These are phyloP conservation scores for Isochrysis galbana DNA, from an alignment of 78 protist genomes.

Conservation along the genomic window DNA sequence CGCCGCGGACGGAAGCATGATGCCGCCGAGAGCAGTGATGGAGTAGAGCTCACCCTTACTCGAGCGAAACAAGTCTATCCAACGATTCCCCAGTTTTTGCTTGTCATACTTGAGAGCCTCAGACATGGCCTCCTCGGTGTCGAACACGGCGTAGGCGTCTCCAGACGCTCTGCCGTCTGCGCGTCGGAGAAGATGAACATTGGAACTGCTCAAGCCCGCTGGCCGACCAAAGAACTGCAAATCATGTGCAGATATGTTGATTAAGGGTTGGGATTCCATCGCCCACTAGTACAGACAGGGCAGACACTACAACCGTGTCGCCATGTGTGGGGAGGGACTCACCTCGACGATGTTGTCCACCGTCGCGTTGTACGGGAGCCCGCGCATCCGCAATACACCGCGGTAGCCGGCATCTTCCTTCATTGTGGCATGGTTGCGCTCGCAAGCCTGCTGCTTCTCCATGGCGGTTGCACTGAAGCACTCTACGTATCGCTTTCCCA, in stretches of 20 bases:
- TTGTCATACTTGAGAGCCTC: not conserved
- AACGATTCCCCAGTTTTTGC: not conserved
- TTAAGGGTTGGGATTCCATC: too few species aligned
- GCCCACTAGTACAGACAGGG: too few species aligned
- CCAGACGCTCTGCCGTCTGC: not conserved
- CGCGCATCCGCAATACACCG: not conserved
- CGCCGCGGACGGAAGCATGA: not conserved
- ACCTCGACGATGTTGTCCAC: not conserved
- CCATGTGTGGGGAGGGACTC: too few species aligned
- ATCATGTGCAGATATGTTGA: too few species aligned
- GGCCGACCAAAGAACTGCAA: not conserved
- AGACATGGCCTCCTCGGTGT: not conserved
- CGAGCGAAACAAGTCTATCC: conserved; percentile 4
- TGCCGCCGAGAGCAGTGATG: not conserved
- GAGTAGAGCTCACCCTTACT: not conserved
- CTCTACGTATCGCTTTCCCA: not conserved
- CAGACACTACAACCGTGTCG: too few species aligned
- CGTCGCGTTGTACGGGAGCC: not conserved
- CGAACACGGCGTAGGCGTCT: not conserved
- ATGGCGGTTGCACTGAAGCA: not conserved
- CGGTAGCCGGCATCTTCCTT: not conserved
- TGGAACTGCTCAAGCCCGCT: not conserved
- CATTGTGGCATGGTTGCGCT: conserved; percentile 5
- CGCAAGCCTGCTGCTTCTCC: conserved; percentile 7
- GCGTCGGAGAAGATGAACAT: not conserved